phyloP scores from a whole-genome alignment of 306 rosid species.

The Cucurbita pepo region DNA sequence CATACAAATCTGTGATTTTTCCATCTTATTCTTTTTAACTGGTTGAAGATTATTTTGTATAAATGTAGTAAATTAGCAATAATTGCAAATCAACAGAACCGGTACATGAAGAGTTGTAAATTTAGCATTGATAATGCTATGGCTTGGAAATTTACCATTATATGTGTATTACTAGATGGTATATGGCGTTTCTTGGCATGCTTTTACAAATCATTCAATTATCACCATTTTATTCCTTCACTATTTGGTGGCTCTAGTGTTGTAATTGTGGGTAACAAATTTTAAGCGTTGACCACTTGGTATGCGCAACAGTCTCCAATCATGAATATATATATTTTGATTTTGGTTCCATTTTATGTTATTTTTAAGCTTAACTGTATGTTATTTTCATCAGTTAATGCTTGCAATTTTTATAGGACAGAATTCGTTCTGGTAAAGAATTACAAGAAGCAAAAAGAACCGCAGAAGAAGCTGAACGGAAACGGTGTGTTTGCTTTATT shows the following conservation, averaged over 20 bases:
- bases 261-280: not conserved
- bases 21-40: not conserved
- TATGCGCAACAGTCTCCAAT: not conserved
- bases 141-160: not conserved
- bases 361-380: not conserved
- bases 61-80: not conserved
- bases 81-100: not conserved
- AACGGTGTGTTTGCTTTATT: conserved; percentile 24
- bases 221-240: not conserved
- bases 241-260: not conserved
- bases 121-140: not conserved
- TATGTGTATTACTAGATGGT: not conserved
- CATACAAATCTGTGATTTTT: not conserved
- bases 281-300: not conserved
- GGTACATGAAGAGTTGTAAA: not conserved
- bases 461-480: conserved; percentile 54
- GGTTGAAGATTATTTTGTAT: not conserved
- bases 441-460: conserved; percentile 37
- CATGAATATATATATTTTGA: not conserved
- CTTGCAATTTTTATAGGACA: conserved; percentile 32
- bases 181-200: not conserved
- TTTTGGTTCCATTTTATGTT: not conserved
- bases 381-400: not conserved
- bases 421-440: conserved; percentile 49
- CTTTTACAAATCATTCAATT: not conserved